A percentile compares a stretch with the other conserved stretches of the same genome.
Conservation (phyloP, 2,329 filamentous ascomycete genomes). For the Cordyceps farinosa region DNA sequence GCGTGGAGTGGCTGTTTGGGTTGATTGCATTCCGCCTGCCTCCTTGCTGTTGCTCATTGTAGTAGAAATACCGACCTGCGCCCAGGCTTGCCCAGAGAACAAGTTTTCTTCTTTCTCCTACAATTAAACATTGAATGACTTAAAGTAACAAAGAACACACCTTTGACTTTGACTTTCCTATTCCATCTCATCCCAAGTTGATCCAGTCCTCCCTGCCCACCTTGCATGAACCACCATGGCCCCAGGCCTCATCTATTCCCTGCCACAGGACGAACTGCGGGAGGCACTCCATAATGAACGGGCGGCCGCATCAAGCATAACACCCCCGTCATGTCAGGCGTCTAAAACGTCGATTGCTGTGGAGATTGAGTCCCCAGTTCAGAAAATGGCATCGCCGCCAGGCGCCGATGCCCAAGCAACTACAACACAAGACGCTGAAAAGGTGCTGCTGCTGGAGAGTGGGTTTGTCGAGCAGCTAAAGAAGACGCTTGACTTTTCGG, state of each 20-base stretch:
- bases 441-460: neutral
- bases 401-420: neutral
- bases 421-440: neutral
- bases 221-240: conserved; percentile 4
- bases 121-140: neutral
- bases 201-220: too few relatives aligned
- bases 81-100: neutral
- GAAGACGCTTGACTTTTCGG: neutral
- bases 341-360: neutral
- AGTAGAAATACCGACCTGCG: neutral
- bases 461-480: neutral
- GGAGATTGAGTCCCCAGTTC: neutral
- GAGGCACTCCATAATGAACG: neutral
- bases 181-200: neutral
- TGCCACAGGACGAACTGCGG: neutral
- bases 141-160: too few relatives aligned
- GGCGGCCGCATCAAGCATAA: neutral
- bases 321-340: neutral
- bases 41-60: neutral
- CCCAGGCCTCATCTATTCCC: conserved; percentile 7
- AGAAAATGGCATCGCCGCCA: neutral
- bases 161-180: neutral
- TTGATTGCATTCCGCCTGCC: neutral
- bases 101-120: neutral
- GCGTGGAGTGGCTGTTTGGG: neutral